Conservation (phyloP, 352 stramenopile genomes). For the Phytophthora ohioensis region DNA sequence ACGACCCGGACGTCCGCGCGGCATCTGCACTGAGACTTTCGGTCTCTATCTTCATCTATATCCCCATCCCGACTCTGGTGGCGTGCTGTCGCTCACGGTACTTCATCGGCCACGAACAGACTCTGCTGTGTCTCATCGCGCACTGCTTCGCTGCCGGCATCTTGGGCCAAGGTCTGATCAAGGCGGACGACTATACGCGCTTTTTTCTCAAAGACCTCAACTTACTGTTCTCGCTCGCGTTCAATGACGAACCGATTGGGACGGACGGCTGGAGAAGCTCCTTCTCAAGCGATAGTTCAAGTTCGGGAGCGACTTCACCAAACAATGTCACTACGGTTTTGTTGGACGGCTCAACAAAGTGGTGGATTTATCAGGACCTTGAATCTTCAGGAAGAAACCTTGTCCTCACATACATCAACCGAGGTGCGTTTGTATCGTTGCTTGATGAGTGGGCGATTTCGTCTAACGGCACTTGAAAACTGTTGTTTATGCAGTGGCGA, state of each 20-base stretch:
- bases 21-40: slow-evolving; percentile 49
- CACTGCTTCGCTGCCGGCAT: slow-evolving; percentile 72
- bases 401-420: slow-evolving; percentile 61
- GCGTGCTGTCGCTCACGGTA: slow-evolving; percentile 55
- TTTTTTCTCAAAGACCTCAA: slow-evolving; percentile 65
- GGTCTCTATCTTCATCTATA: slow-evolving; percentile 59
- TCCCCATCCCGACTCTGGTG: slow-evolving; percentile 70
- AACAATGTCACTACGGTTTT: slow-evolving; percentile 28
- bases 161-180: slow-evolving; percentile 57
- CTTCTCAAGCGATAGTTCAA: not conserved
- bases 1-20: slow-evolving; percentile 40
- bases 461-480: too few species aligned
- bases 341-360: slow-evolving; percentile 46
- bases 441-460: too few species aligned
- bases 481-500: slow-evolving; percentile 38
- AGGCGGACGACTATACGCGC: slow-evolving; percentile 49
- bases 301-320: not conserved
- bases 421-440: slow-evolving; percentile 31
- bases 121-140: slow-evolving; percentile 68
- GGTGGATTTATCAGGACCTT: slow-evolving; percentile 76
- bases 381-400: slow-evolving; percentile 53
- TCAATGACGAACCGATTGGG: slow-evolving; percentile 22
- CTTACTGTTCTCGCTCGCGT: slow-evolving; percentile 51
- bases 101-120: slow-evolving; percentile 70
- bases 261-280: not conserved